phyloP scores from a whole-genome alignment of 2,329 filamentous ascomycete genomes.

The Cercospora sp. region DNA sequence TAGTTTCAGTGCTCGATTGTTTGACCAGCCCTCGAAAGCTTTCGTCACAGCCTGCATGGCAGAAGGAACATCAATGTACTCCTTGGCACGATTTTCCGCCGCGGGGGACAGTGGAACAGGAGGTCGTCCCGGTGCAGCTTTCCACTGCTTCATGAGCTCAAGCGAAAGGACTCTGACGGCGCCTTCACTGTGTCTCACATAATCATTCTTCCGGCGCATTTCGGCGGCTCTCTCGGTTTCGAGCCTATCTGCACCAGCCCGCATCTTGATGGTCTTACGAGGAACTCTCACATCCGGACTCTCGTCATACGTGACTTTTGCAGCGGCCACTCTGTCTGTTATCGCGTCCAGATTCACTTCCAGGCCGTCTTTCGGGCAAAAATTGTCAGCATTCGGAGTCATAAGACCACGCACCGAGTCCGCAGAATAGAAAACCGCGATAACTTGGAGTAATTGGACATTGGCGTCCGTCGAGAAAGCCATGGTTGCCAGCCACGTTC shows the following conservation, averaged over 20 bases:
- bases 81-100: background rate
- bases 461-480: slow-evolving; percentile 45
- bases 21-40: background rate
- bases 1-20: slow-evolving; percentile 2
- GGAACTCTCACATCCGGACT: slow-evolving; percentile 8
- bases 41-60: background rate
- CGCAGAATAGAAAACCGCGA: slow-evolving; percentile 33
- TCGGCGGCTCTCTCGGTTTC: background rate
- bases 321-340: background rate
- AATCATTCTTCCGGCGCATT: slow-evolving; percentile 7
- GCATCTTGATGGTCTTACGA: background rate
- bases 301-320: background rate
- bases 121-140: background rate
- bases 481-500: slow-evolving; percentile 41
- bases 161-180: background rate
- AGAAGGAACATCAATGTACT: slow-evolving; percentile 1
- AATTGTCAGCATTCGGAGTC: slow-evolving; percentile 2
- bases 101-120: background rate
- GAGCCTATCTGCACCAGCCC: background rate
- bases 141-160: slow-evolving; percentile 8
- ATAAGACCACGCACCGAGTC: background rate
- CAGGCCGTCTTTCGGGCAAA: background rate
- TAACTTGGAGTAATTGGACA: slow-evolving; percentile 44
- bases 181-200: slow-evolving; percentile 1
- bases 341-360: background rate